Evolutionary conservation across 306 rosid genomes (phyloP).

Genomic region (Vigna radiata): DNA sequence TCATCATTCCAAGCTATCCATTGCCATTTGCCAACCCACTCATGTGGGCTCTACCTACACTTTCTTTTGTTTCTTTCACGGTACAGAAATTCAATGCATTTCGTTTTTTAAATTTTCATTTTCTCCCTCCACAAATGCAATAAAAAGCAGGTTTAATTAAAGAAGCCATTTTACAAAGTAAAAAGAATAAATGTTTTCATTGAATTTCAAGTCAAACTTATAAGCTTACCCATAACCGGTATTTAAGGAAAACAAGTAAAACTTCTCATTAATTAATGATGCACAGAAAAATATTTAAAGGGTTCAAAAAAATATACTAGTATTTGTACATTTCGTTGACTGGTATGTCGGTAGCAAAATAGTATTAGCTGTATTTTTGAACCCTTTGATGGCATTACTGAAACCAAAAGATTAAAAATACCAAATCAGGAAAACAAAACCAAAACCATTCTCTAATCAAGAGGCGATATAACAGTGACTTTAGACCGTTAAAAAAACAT

Average conservation of each 20-base stretch:
- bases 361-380: neutral
- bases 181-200: constrained; percentile 40
- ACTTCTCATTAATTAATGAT: constrained; percentile 18
- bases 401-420: neutral
- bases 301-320: neutral
- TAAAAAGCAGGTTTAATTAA: constrained; percentile 11
- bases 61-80: constrained; percentile 36
- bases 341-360: constrained; percentile 48
- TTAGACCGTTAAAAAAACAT: neutral
- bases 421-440: constrained; percentile 30
- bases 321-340: constrained; percentile 38
- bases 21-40: constrained; percentile 44
- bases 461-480: constrained; percentile 55
- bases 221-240: constrained; percentile 1
- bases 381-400: neutral
- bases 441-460: constrained; percentile 7
- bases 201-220: constrained; percentile 33
- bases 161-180: constrained; percentile 1
- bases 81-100: constrained; percentile 40
- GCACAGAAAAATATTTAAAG: constrained; percentile 1
- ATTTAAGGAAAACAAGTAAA: constrained; percentile 20
- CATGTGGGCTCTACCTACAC: constrained; percentile 55
- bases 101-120: neutral
- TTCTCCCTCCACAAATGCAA: neutral
- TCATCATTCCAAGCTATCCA: constrained; percentile 58